Conservation (phyloP, 768 basidiomycete genomes). For the Serpula lacrymans region DNA sequence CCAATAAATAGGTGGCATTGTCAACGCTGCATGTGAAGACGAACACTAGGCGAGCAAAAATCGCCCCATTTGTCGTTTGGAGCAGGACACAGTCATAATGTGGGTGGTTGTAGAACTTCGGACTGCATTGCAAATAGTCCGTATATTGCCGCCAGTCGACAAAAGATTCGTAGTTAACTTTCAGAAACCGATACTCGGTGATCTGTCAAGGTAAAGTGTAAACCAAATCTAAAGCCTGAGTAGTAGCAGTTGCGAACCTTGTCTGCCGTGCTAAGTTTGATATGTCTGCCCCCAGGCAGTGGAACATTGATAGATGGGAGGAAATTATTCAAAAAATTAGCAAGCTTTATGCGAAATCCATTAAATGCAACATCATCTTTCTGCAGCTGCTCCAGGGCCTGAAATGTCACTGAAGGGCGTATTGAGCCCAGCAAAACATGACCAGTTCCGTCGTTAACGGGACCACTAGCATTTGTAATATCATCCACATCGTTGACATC, state of each 20-base stretch:
- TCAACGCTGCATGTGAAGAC: conserved; percentile 19
- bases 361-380: not conserved
- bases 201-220: conserved; percentile 13
- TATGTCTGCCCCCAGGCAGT: no score
- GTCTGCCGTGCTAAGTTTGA: no score
- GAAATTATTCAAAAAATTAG: conserved; percentile 1
- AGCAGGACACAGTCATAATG: conserved; percentile 28
- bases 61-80: conserved; percentile 12
- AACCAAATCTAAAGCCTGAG: no score
- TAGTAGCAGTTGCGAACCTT: no score
- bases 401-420: not conserved
- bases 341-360: conserved; percentile 4
- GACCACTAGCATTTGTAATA: not conserved
- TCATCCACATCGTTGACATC: not conserved
- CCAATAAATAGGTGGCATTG: conserved; percentile 7
- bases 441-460: no score
- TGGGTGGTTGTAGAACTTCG: conserved; percentile 23
- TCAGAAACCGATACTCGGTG: conserved; percentile 21
- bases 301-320: not conserved
- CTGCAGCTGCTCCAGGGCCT: conserved; percentile 1
- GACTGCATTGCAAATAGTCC: conserved; percentile 28
- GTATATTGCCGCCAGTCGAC: conserved; percentile 23
- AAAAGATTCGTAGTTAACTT: conserved; percentile 23
- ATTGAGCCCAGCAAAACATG: conserved; percentile 5
- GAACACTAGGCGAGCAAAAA: conserved; percentile 10